Base-by-base conservation (phyloP, 2,329 filamentous ascomycete genomes). In the Akanthomyces muscarius region DNA sequence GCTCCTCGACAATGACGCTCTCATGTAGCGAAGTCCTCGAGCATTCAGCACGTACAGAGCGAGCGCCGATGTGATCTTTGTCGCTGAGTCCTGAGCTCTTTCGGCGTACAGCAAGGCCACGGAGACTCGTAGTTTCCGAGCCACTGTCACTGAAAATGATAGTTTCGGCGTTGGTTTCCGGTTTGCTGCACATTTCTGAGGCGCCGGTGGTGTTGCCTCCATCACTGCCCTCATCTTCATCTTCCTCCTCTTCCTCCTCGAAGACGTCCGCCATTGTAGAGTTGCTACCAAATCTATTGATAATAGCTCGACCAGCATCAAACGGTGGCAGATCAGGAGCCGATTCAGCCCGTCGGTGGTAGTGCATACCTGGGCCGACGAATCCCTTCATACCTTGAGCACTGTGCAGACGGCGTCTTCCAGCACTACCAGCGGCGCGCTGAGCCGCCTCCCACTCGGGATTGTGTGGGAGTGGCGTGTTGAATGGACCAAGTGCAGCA, bases 401-500 rank as follows among this genome's bases (percentile, higher is more conserved):
- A 71, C 90, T 94, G 73, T 95, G 91, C 72, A 95, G 83, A 64
- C 89, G 84, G 66, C 89, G 84, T 69, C 89, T 86, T 44, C 72
- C 70, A 1, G 80, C 77, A n/a, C 79, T 77, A 7, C 80, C 80
- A 7, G 83, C 82, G 1, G 81, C 81, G 64, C 80, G 80, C 67
- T 89, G 86, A 8, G 86, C 87, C 2, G 86, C 85, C 65, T 89
- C 86, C 82, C 88, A 89, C 64, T 88, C 86, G 2, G 84, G 78
- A 64, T 87, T 87, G 13, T 81, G 80, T 38, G 79, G 80, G 2
- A 87, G 78, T 30, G 90, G 90, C 0, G 92, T 96, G 70, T 96
- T 95, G 75, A 97, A 96, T 0, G 94, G 92, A 1, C 92, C 93
- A 1, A 98, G 82, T 30, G 94, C 95, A 21, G 93, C 94, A 76